Evolutionary conservation across 2,329 filamentous ascomycete species (phyloP), one percentile per base, ranked within the genome.

Genomic region (Pyricularia sp.): DNA sequence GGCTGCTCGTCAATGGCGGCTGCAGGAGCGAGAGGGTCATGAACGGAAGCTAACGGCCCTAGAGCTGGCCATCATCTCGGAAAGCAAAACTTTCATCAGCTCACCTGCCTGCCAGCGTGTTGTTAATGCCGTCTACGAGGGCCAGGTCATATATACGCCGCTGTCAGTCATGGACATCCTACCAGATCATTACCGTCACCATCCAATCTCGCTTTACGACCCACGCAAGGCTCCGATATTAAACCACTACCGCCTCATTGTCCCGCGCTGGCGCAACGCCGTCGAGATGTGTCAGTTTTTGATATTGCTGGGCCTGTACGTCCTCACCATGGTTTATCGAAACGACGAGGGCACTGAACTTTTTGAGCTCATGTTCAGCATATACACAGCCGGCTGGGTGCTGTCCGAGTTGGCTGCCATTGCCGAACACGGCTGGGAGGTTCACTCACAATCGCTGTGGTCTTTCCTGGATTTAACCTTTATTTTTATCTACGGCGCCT

Each of bases 371-470:
- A 78, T 86, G 4, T 96, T 95, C 77, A 82, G 87, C 30, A 76
- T 94, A 1, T 96, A 92, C 75, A 87, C 89, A 1, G 86, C 90
- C 71, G 92, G 92, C 23, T 95, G 92, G 92, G 88, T 88, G 2
- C 79, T 94, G 36, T 91, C 94, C 75, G 90, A 93, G 74, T 87
- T 92, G 74, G 89, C 90, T 1, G 92, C 91, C 0, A 89, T 93
- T 31, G 77, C 92, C 20, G 92, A 92, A 72, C 92, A 95, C 75
- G 87, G 86, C 65, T 88, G 85, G 86, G 86, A 88, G 69, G 92
- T 95, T 1, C 94, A 95, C 75, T 93, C 92, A 0, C 92, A 96
- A 76, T 94, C 95, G 73, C 81, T 96, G 3, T 96, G 92, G 92
- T 93, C 92, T 0, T 95, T 96, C 74, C 84, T 96, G 20, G 92